phyloP scores from a whole-genome alignment of 495 filamentous ascomycete species.

The Collariella sp. region DNA sequence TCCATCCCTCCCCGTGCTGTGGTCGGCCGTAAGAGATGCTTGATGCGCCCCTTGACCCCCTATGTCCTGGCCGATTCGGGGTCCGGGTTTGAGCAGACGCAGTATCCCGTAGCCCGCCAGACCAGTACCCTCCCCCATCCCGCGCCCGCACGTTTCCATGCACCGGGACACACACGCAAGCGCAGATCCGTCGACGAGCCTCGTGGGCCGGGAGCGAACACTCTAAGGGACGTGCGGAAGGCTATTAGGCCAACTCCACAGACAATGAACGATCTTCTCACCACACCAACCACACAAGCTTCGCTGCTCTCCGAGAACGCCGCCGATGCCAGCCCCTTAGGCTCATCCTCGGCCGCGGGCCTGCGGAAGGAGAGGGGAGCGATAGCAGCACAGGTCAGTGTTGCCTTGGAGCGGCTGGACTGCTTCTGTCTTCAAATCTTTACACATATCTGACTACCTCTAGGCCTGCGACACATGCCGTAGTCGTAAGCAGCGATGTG shows the following conservation, averaged over 20 bases:
- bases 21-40: background rate
- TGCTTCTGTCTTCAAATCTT: too few relatives aligned
- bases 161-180: background rate
- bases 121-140: background rate
- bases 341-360: conserved; percentile 2
- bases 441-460: background rate
- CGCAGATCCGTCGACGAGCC: background rate
- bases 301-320: background rate
- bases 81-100: background rate
- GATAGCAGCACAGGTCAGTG: conserved; percentile 40
- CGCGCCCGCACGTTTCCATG: background rate
- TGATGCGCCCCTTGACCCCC: background rate
- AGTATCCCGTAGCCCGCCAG: background rate
- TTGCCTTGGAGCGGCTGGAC: background rate
- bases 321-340: conserved; percentile 1
- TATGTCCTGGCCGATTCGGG: conserved; percentile 8
- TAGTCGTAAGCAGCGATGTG: conserved; percentile 80
- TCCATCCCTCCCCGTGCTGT: background rate
- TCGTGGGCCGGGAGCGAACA: background rate
- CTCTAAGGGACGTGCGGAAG: background rate
- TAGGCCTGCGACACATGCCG: conserved; percentile 77
- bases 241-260: background rate
- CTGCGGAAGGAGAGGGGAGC: conserved; percentile 39
- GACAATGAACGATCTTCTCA: conserved; percentile 16
- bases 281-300: conserved; percentile 8